These are phyloP conservation scores for Corylus avellana DNA, from an alignment of 306 rosid species.

Conservation along the genomic window DNA sequence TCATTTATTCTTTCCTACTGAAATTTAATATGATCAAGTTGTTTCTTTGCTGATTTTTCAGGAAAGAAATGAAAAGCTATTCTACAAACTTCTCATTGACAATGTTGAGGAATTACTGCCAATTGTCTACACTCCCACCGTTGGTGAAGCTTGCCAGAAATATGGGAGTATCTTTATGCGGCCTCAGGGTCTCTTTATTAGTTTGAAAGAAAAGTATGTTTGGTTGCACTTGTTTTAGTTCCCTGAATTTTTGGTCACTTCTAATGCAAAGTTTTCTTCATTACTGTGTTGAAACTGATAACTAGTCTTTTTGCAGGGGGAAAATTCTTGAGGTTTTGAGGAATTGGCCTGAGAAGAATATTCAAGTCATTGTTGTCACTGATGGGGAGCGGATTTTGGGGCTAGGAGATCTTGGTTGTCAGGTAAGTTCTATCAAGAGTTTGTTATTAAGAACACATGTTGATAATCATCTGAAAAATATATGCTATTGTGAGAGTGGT, in stretches of 20 bases:
- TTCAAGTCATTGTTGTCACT: constrained; percentile 97
- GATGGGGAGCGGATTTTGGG: constrained; percentile 96
- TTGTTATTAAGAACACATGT: neutral
- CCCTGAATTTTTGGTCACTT: constrained; percentile 15
- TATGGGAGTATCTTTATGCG: constrained; percentile 81
- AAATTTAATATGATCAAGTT: constrained; percentile 14
- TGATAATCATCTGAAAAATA: constrained; percentile 2
- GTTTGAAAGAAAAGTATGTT: constrained; percentile 93
- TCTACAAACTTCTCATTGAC: constrained; percentile 76
- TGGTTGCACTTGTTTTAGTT: constrained; percentile 8
- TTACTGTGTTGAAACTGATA: constrained; percentile 24
- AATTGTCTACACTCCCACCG: constrained; percentile 93
- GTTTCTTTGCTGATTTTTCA: constrained; percentile 36
- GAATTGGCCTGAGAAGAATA: constrained; percentile 95
- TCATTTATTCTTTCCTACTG: constrained; percentile 10
- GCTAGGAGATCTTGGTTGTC: constrained; percentile 97
- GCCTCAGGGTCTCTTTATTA: constrained; percentile 92
- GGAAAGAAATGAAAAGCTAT: constrained; percentile 86
- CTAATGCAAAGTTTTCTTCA: constrained; percentile 23
- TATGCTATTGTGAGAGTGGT: neutral
- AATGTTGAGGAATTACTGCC: constrained; percentile 97
- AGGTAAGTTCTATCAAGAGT: constrained; percentile 47
- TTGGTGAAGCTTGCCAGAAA: constrained; percentile 99
- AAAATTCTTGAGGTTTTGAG: constrained; percentile 87
- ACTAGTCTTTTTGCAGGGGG: constrained; percentile 56